Conservation (phyloP, 306 rosid species). For the Trifolium repens region DNA sequence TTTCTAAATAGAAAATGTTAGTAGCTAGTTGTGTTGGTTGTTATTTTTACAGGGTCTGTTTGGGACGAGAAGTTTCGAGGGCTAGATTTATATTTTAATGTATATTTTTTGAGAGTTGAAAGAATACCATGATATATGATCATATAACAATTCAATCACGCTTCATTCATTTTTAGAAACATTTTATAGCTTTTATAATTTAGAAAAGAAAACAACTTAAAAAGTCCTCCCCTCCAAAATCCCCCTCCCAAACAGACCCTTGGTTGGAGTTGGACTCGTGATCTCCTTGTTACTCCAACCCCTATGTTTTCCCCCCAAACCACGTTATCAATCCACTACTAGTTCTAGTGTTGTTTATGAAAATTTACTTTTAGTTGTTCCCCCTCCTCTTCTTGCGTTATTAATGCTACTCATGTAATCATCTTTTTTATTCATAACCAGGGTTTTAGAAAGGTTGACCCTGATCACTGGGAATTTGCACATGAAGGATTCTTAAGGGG, state of each 20-base stretch:
- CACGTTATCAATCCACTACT: background rate
- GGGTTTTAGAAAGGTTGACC: slow-evolving; percentile 97
- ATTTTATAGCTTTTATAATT: no score
- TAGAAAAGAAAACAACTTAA: no score
- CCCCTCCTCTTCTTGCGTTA: background rate
- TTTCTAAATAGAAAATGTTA: background rate
- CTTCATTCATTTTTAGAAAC: no score
- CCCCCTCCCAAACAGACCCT: no score
- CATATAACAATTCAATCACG: no score
- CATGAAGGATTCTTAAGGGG: slow-evolving; percentile 89
- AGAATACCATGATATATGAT: no score
- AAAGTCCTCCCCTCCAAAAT: no score
- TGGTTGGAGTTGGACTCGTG: background rate
- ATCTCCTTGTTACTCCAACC: background rate
- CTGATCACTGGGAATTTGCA: slow-evolving; percentile 97
- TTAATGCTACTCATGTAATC: background rate
- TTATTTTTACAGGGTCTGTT: background rate
- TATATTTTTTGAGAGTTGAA: no score
- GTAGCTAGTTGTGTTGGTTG: background rate
- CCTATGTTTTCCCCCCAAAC: background rate
- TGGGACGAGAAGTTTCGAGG: no score
- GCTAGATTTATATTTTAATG: no score
- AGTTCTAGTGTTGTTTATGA: background rate
- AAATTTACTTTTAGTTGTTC: background rate
- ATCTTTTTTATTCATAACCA: slow-evolving; percentile 47